phyloP scores from a whole-genome alignment of 352 stramenopile genomes.

The Plasmopara viticola region DNA sequence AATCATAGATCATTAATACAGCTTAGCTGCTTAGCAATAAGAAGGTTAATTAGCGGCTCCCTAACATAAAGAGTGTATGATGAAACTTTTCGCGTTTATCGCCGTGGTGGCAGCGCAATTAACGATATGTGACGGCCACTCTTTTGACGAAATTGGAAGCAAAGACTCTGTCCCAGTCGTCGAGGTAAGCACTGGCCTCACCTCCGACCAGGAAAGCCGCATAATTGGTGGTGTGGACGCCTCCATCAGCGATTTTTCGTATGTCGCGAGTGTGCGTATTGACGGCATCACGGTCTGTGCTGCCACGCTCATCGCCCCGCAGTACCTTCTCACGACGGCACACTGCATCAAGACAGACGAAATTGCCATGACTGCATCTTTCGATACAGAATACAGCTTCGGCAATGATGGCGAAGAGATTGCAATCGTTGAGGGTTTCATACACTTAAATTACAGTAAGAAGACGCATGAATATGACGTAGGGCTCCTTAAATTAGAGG shows the following conservation, averaged over 20 bases:
- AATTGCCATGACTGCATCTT: slow-evolving; percentile 20
- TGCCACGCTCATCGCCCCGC: slow-evolving; percentile 46
- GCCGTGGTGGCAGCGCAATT: slow-evolving; percentile 2
- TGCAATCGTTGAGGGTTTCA: slow-evolving; percentile 19
- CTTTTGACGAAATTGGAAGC: slow-evolving; percentile 9
- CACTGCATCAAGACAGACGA: slow-evolving; percentile 52
- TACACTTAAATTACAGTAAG: slow-evolving; percentile 26
- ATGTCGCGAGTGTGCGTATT: slow-evolving; percentile 50
- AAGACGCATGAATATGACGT: slow-evolving; percentile 33
- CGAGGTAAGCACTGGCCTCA: slow-evolving; percentile 20
- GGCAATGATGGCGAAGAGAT: slow-evolving; percentile 19
- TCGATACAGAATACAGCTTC: slow-evolving; percentile 19
- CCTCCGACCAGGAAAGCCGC: slow-evolving; percentile 23
- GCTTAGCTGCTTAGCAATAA: too few relatives aligned
- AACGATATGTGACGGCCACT: slow-evolving; percentile 9
- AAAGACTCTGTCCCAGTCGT: neutral
- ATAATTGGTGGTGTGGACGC: slow-evolving; percentile 11
- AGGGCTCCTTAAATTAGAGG: slow-evolving; percentile 46
- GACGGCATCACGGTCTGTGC: slow-evolving; percentile 46
- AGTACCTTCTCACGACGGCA: slow-evolving; percentile 62
- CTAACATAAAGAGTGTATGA: too few relatives aligned
- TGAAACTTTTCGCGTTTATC: slow-evolving; percentile 19
- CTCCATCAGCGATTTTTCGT: slow-evolving; percentile 34
- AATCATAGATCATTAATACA: too few relatives aligned
- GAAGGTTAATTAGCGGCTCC: too few relatives aligned